phyloP scores from a whole-genome alignment of 768 basidiomycete genomes.

The Agaricus sinodeliciosus region DNA sequence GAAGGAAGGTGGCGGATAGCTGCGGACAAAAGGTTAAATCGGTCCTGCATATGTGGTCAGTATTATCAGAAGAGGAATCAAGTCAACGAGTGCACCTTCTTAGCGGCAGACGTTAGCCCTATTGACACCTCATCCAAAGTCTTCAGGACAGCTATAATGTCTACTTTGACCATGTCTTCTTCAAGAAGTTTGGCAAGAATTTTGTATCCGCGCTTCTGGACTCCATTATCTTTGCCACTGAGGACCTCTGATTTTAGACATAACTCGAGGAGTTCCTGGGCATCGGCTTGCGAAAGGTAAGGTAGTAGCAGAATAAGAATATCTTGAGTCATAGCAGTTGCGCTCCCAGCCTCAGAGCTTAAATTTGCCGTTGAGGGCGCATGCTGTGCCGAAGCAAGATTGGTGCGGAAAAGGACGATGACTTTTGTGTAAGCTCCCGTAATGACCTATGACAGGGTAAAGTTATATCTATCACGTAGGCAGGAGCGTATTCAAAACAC shows the following conservation, averaged over 20 bases:
- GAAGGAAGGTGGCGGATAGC: constrained; percentile 66
- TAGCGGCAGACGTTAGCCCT: constrained; percentile 74
- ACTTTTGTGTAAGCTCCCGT: constrained; percentile 67
- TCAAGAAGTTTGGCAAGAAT: constrained; percentile 73
- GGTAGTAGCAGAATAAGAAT: constrained; percentile 82
- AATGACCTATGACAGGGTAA: not conserved
- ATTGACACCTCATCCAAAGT: constrained; percentile 59
- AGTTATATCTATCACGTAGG: not conserved
- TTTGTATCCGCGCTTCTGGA: constrained; percentile 96
- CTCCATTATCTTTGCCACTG: constrained; percentile 71
- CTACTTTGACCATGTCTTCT: constrained; percentile 45
- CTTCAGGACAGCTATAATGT: constrained; percentile 54
- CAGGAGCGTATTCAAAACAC: constrained; percentile 10
- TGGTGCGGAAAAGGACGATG: constrained; percentile 59
- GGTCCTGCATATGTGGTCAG: constrained; percentile 49
- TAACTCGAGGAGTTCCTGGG: constrained; percentile 58
- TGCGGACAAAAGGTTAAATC: constrained; percentile 65
- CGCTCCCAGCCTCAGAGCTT: constrained; percentile 34
- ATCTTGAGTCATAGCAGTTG: constrained; percentile 69
- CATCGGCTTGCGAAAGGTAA: constrained; percentile 56
- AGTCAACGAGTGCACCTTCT: constrained; percentile 49
- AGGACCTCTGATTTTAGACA: constrained; percentile 66
- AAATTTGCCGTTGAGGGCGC: constrained; percentile 22
- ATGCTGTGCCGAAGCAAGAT: constrained; percentile 38
- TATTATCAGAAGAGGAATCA: constrained; percentile 1